Evolutionary conservation across 257 asterid species (phyloP).

Genomic region (Solanum chaucha): DNA sequence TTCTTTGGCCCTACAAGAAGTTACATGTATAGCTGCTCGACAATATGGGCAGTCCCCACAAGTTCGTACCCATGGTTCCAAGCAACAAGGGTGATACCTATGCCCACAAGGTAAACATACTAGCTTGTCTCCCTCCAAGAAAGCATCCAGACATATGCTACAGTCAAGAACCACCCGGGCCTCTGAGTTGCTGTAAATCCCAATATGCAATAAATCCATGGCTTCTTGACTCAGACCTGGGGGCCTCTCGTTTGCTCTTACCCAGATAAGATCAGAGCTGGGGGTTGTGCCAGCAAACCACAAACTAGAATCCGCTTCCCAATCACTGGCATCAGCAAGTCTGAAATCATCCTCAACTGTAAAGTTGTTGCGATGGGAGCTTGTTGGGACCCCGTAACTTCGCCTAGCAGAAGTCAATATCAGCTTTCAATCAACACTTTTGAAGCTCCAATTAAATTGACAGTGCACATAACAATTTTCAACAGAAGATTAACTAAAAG

Average conservation of each 20-base stretch:
- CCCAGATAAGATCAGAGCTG: conserved; percentile 9
- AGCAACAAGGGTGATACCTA: conserved; percentile 61
- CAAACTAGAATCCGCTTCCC: conserved; percentile 52
- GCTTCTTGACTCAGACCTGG: conserved; percentile 64
- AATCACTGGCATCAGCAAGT: conserved; percentile 44
- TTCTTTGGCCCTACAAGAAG: conserved; percentile 2
- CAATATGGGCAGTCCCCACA: conserved; percentile 95
- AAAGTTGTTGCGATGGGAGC: conserved; percentile 17
- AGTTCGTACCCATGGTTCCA: conserved; percentile 65
- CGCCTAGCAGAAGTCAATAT: conserved; percentile 15
- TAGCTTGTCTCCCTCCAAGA: conserved; percentile 55
- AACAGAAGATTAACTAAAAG: neutral
- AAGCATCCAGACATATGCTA: conserved; percentile 76
- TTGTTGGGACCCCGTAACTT: conserved; percentile 24
- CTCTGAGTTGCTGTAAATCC: conserved; percentile 21
- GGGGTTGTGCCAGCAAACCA: conserved; percentile 27
- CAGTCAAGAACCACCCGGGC: conserved; percentile 23
- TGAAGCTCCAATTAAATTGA: neutral
- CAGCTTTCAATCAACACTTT: neutral
- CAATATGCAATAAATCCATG: conserved; percentile 29
- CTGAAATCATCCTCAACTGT: conserved; percentile 37
- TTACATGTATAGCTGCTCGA: conserved; percentile 37
- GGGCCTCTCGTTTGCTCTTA: conserved; percentile 38
- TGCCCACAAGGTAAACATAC: conserved; percentile 56
- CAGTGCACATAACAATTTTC: neutral